phyloP scores from a whole-genome alignment of 306 rosid genomes.

The Vachellia pachyceras region DNA sequence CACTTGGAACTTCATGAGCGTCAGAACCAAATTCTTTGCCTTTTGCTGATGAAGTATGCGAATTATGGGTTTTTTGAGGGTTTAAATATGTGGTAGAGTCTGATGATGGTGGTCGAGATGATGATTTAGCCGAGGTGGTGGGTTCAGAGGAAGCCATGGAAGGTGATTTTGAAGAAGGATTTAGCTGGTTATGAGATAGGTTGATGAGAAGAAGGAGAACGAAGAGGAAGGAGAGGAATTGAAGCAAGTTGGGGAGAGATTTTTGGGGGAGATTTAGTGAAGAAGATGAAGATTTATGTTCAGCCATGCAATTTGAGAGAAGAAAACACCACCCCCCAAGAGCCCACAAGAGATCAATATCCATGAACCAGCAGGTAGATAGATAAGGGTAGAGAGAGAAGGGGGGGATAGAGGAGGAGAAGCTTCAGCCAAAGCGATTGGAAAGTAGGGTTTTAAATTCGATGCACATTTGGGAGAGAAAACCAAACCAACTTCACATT shows the following conservation, averaged over 20 bases:
- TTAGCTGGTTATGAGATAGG: conserved; percentile 45
- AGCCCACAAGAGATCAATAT: conserved; percentile 97
- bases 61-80: conserved; percentile 48
- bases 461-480: conserved; percentile 58
- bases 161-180: conserved; percentile 47
- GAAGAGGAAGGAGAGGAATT: conserved; percentile 62
- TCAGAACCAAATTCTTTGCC: conserved; percentile 66
- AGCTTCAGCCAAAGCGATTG: conserved; percentile 82
- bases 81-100: conserved; percentile 49
- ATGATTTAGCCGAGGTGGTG: conserved; percentile 33
- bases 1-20: conserved; percentile 96
- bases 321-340: conserved; percentile 95
- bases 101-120: conserved; percentile 38
- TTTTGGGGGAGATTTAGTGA: conserved; percentile 52
- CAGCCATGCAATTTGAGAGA: conserved; percentile 94
- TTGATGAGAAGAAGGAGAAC: conserved; percentile 64
- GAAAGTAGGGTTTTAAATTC: conserved; percentile 70
- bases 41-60: conserved; percentile 24
- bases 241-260: conserved; percentile 47
- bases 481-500: conserved; percentile 55
- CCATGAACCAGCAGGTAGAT: conserved; percentile 76
- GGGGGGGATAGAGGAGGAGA: conserved; percentile 47
- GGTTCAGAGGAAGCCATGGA: conserved; percentile 48
- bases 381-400: conserved; percentile 3
- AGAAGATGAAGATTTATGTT: conserved; percentile 62